Evolutionary conservation across 73 alveolate genomes (phyloP).

Genomic region (Stentor coeruleus): DNA sequence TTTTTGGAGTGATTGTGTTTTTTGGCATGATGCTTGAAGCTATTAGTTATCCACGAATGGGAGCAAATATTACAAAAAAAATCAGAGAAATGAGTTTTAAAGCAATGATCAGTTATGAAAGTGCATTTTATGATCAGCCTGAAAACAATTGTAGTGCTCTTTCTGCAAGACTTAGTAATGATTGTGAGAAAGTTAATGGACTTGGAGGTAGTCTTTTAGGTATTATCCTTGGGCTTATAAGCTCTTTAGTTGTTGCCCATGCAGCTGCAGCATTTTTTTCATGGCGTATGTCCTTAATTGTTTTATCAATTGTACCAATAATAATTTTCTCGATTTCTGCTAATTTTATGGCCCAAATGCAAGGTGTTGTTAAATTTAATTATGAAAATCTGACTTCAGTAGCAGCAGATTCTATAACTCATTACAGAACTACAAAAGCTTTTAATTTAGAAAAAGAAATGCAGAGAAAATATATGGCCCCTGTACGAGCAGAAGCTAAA

Average conservation of each 20-base stretch:
- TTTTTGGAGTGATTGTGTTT: neutral
- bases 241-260: neutral
- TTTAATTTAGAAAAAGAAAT: slow-evolving; percentile 73
- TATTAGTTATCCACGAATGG: neutral
- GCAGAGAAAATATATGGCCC: slow-evolving; percentile 51
- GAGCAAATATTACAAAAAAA: slow-evolving; percentile 25
- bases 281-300: neutral
- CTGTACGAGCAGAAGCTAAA: slow-evolving; percentile 36
- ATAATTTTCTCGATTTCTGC: slow-evolving; percentile 32
- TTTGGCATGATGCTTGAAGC: neutral
- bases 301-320: slow-evolving; percentile 15
- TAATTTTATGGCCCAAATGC: slow-evolving; percentile 24
- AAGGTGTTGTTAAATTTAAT: neutral
- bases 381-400: slow-evolving; percentile 34
- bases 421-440: slow-evolving; percentile 72
- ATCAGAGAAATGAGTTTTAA: slow-evolving; percentile 33
- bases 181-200: slow-evolving; percentile 31
- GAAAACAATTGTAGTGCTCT: slow-evolving; percentile 34
- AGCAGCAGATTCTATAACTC: slow-evolving; percentile 55
- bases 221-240: neutral
- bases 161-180: slow-evolving; percentile 31
- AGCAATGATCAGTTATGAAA: slow-evolving; percentile 34
- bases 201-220: slow-evolving; percentile 1
- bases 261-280: slow-evolving; percentile 13
- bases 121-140: slow-evolving; percentile 38